A percentile compares a stretch with the other conserved stretches of the same genome.
These are phyloP conservation scores for Coriaria nepalensis DNA, from an alignment of 306 rosid genomes.

Conservation along the genomic window DNA sequence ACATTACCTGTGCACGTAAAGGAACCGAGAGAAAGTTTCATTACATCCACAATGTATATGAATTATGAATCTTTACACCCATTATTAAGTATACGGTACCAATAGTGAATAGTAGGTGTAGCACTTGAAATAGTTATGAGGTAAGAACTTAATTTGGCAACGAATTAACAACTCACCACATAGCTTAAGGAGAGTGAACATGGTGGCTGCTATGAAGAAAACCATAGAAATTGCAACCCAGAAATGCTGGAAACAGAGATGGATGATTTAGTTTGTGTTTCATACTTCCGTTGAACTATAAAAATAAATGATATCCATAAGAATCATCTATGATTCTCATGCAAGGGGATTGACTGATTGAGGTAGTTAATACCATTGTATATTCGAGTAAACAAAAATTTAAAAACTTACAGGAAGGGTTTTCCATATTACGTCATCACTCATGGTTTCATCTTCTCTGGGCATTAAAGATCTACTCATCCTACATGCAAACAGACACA, in stretches of 20 bases:
- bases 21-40: neutral
- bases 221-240: constrained; percentile 99
- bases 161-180: constrained; percentile 44
- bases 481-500: constrained; percentile 22
- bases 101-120: no score
- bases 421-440: constrained; percentile 91
- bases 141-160: constrained; percentile 1
- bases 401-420: constrained; percentile 82
- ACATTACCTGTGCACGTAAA: constrained; percentile 57
- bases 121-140: no score
- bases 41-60: neutral
- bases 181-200: constrained; percentile 80
- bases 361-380: no score
- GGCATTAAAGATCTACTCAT: constrained; percentile 95
- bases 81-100: no score
- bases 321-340: no score
- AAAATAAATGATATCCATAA: neutral
- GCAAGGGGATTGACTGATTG: no score
- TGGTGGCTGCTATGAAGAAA: constrained; percentile 80
- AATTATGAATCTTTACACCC: neutral
- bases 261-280: constrained; percentile 19
- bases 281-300: no score
- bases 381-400: neutral
- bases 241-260: constrained; percentile 63
- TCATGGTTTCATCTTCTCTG: constrained; percentile 74